Evolutionary conservation across 257 asterid species (phyloP), one percentile per base, ranked within the genome.

Genomic region (Salvia splendens): DNA sequence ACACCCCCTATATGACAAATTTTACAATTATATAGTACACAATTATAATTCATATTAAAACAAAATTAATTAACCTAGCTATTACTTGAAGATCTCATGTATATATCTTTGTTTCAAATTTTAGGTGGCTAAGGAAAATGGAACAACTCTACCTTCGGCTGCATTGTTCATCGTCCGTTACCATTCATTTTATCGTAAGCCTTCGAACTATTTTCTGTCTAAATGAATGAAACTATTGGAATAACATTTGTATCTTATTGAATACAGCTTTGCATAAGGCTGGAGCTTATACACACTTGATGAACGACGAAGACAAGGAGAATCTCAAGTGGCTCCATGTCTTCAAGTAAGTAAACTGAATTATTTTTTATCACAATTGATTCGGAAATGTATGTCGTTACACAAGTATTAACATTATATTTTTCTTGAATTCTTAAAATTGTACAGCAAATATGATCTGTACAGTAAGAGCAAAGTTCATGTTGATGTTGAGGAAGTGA

Each of bases 181-280:
- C 76, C 91, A 85, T 48, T 85, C 91, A 7, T 85, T 85, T 68
- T 85, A 85, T 53, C 82, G 86, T 81, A 67, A 73, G 83, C 49
- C 42, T 16, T 69, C 35, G 0, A 2, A 28, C 24, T 20, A 3
- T 4, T 30, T 30, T 52, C 5, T 4, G 6, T 6, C 0, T 50
- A 7, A 15, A 50, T 16, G 12, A 7, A 0, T 16, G 0, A n/a
- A n/a, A 0, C 24, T 20, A 20, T 5, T 48, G 8, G 36, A 33
- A 2, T 3, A 20, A 20, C 24, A 20, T 20, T 20, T 20, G 24
- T 20, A 20, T 20, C 24, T 1, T 20, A 20, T 20, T 20, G 24
- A 20, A 20, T 48, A 53, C 75, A 81, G 88, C 89, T 11, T 61
- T 83, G 69, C 89, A 83, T 48, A 73, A 3, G 10, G 71, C 75